Conservation (phyloP, 306 rosid genomes). For the Luffa acutangula region DNA sequence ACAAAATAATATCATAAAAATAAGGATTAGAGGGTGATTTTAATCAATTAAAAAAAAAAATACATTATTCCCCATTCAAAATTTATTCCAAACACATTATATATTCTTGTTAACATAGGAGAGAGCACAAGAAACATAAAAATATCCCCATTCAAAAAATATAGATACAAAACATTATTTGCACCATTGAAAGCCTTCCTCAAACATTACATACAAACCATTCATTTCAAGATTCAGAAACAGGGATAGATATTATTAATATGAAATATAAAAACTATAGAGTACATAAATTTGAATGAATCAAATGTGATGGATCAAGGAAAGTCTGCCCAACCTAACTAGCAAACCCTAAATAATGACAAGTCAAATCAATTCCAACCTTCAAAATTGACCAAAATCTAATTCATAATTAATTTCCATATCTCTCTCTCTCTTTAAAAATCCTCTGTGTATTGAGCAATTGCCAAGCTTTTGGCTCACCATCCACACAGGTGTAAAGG, state of each 20-base stretch:
- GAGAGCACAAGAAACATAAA: neutral
- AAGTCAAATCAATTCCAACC: slow-evolving; percentile 2
- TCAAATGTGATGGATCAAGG: neutral
- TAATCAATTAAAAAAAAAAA: neutral
- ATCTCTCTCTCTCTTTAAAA: neutral
- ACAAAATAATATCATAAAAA: neutral
- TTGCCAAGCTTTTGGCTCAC: slow-evolving; percentile 2
- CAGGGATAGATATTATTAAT: neutral
- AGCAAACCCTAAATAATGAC: slow-evolving; percentile 5
- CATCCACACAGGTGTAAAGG: slow-evolving; percentile 3
- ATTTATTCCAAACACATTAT: no score
- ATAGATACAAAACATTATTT: neutral
- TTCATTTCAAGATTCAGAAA: neutral
- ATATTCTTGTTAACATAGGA: no score
- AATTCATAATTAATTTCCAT: neutral
- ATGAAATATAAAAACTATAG: neutral
- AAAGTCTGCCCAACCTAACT: slow-evolving; percentile 4
- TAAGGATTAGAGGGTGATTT: no score
- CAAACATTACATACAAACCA: neutral
- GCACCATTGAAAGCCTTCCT: neutral
- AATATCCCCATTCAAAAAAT: neutral
- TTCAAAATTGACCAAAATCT: slow-evolving; percentile 5
- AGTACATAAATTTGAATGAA: neutral
- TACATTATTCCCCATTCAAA: no score
- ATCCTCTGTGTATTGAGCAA: neutral